Evolutionary conservation across 1,284 basidiomycete genomes (phyloP).

Genomic region (Trichosporon asahii): DNA sequence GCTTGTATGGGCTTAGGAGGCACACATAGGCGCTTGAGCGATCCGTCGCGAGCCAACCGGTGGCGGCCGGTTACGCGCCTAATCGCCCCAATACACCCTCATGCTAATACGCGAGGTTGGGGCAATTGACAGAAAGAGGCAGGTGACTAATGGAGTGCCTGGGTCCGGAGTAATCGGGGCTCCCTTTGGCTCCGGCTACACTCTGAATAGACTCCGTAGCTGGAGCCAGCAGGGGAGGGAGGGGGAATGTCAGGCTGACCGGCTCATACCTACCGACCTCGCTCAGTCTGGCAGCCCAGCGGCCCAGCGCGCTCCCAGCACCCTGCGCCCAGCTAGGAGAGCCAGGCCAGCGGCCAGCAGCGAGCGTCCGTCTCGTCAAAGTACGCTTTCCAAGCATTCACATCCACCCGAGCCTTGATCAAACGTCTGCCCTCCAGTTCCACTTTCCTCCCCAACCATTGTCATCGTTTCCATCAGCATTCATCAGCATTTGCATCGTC

Average conservation of each 20-base stretch:
- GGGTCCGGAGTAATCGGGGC: slow-evolving; percentile 2
- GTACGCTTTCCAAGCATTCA: slow-evolving; percentile 3
- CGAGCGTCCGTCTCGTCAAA: neutral
- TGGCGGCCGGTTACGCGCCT: neutral
- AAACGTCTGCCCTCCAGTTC: neutral
- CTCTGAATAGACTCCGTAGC: neutral
- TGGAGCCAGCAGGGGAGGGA: neutral
- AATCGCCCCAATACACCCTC: neutral
- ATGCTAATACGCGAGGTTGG: neutral
- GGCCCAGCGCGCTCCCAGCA: no score
- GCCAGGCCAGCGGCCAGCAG: neutral
- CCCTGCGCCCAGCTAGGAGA: no score
- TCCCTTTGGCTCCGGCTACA: slow-evolving; percentile 1
- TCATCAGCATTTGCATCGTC: neutral
- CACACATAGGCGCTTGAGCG: neutral
- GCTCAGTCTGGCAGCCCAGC: neutral
- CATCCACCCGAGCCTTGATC: neutral
- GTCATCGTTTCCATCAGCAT: neutral
- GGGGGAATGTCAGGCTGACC: neutral
- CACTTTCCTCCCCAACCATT: neutral
- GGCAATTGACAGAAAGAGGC: neutral
- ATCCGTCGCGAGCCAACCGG: neutral
- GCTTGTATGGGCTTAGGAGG: neutral
- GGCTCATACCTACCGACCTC: neutral
- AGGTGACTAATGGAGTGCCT: neutral